These are phyloP conservation scores for Solanum sparsipilum DNA, from an alignment of 257 asterid genomes.

Conservation along the genomic window DNA sequence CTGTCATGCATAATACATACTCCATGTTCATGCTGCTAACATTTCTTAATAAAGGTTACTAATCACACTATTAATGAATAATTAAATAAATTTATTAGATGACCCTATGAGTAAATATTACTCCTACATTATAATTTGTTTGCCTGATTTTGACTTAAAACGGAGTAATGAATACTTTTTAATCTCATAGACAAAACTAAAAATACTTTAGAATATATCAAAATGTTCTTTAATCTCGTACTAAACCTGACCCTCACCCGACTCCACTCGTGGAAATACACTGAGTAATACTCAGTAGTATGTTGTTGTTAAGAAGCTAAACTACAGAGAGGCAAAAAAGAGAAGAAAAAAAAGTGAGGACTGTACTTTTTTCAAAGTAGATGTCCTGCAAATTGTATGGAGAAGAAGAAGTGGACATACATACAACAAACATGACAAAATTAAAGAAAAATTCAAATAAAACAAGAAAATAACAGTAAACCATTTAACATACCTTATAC, in stretches of 20 bases:
- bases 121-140: neutral
- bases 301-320: neutral
- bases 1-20: neutral
- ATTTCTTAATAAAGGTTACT: neutral
- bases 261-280: neutral
- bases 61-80: neutral
- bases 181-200: neutral
- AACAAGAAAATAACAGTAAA: neutral
- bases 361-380: neutral
- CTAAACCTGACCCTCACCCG: neutral
- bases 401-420: neutral
- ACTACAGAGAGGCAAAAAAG: neutral
- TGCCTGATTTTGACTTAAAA: neutral
- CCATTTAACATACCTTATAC: conserved; percentile 34
- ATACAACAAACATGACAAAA: neutral
- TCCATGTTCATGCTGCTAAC: neutral
- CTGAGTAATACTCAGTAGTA: neutral
- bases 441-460: neutral
- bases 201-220: neutral
- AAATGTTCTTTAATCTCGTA: neutral
- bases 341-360: neutral
- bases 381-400: neutral
- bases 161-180: neutral
- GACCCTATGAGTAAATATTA: neutral
- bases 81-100: neutral